Evolutionary conservation across 306 rosid species (phyloP).

Genomic region (Lathyrus oleraceus): DNA sequence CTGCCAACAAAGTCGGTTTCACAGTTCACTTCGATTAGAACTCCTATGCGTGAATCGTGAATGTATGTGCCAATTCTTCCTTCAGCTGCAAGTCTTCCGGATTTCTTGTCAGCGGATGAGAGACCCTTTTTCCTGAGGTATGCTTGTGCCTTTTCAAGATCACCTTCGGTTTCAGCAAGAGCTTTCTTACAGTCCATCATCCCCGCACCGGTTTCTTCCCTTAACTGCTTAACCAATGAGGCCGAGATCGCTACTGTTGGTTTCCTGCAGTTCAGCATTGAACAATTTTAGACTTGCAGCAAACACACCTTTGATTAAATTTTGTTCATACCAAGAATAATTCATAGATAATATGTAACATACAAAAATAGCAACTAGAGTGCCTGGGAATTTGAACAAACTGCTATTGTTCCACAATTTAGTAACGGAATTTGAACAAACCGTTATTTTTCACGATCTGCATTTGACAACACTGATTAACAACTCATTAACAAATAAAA

Average conservation of each 20-base stretch:
- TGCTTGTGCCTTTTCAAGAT: slow-evolving; percentile 93
- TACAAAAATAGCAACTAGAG: neutral
- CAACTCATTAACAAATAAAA: slow-evolving; percentile 14
- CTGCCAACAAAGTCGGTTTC: slow-evolving; percentile 96
- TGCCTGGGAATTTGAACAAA: too few relatives aligned
- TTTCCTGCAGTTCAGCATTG: slow-evolving; percentile 54
- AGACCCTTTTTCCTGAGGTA: slow-evolving; percentile 97
- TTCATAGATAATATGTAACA: neutral
- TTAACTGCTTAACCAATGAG: slow-evolving; percentile 75
- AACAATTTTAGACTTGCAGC: slow-evolving; percentile 19
- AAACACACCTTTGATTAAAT: neutral
- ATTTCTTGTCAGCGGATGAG: slow-evolving; percentile 88
- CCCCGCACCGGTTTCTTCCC: slow-evolving; percentile 98
- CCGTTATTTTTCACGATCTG: too few relatives aligned
- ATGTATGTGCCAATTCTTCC: slow-evolving; percentile 95
- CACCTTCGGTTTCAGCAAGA: slow-evolving; percentile 91
- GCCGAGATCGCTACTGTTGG: slow-evolving; percentile 69
- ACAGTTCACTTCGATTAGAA: slow-evolving; percentile 89
- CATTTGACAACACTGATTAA: too few relatives aligned
- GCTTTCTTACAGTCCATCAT: slow-evolving; percentile 99
- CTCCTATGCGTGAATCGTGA: slow-evolving; percentile 93
- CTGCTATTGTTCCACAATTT: too few relatives aligned
- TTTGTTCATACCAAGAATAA: neutral
- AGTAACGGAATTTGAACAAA: too few relatives aligned
- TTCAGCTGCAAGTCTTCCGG: slow-evolving; percentile 92